Evolutionary conservation across 1,139 yeast species (phyloP).

Genomic region (Tardiomyces depauwii): DNA sequence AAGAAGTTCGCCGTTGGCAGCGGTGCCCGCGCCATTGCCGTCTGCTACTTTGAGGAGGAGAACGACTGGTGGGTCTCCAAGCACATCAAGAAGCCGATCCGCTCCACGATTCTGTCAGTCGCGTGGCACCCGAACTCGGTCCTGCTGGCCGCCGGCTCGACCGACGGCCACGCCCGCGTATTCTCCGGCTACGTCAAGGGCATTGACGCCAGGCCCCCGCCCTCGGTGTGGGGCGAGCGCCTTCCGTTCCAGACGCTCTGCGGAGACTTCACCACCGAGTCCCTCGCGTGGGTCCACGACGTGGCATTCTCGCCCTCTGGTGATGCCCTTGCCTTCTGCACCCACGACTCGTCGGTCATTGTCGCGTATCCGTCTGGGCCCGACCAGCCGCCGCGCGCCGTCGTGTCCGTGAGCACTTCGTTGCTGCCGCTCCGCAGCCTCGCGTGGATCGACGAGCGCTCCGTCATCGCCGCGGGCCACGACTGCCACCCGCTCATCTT

Average conservation of each 20-base stretch:
- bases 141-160: constrained; percentile 79
- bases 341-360: constrained; percentile 68
- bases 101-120: constrained; percentile 73
- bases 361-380: constrained; percentile 71
- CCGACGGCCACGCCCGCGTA: constrained; percentile 91
- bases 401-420: constrained; percentile 46
- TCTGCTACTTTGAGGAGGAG: constrained; percentile 91
- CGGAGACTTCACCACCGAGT: constrained; percentile 66
- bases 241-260: constrained; percentile 92
- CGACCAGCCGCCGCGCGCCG: constrained; percentile 40
- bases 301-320: constrained; percentile 79
- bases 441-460: constrained; percentile 52
- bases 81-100: constrained; percentile 85
- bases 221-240: constrained; percentile 87
- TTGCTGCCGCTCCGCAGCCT: constrained; percentile 75
- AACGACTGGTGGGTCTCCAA: constrained; percentile 99
- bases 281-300: constrained; percentile 90
- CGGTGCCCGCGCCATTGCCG: constrained; percentile 86
- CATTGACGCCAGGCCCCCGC: constrained; percentile 69
- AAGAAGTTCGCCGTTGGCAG: constrained; percentile 95
- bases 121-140: constrained; percentile 96
- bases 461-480: constrained; percentile 82
- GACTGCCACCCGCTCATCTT: constrained; percentile 86
- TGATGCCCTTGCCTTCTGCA: constrained; percentile 63
- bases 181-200: constrained; percentile 91